phyloP scores from a whole-genome alignment of 2,329 filamentous ascomycete genomes.

The Colletotrichum sp. region DNA sequence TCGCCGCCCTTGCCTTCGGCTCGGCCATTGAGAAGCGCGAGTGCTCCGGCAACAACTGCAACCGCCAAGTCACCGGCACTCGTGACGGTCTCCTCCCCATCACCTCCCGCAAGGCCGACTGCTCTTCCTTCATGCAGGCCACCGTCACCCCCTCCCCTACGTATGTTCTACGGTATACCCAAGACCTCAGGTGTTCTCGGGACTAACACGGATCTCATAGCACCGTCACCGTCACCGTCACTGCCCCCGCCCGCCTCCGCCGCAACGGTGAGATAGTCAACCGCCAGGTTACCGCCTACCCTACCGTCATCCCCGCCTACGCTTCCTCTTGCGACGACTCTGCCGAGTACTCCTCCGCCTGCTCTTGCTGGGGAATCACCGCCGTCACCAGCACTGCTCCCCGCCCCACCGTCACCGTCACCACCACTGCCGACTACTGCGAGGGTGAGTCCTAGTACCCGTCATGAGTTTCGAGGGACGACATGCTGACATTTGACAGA shows the following conservation, averaged over 20 bases:
- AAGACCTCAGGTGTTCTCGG: background rate
- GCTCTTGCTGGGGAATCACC: constrained; percentile 51
- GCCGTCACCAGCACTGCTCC: constrained; percentile 40
- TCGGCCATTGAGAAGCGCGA: constrained; percentile 37
- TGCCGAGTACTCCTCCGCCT: constrained; percentile 44
- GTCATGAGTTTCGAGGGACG: background rate
- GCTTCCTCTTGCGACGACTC: constrained; percentile 39
- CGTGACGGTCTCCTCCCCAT: constrained; percentile 38
- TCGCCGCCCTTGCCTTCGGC: constrained; percentile 41
- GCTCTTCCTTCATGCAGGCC: constrained; percentile 44
- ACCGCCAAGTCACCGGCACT: constrained; percentile 50
- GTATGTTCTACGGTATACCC: constrained; percentile 31
- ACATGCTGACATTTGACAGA: background rate
- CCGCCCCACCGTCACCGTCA: constrained; percentile 44
- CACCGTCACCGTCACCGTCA: constrained; percentile 43
- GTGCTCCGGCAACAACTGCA: constrained; percentile 51
- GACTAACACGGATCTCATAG: constrained; percentile 28
- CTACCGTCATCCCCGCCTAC: constrained; percentile 43
- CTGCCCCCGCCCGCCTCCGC: constrained; percentile 33
- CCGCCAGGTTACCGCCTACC: constrained; percentile 35
- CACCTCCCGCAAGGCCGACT: constrained; percentile 41
- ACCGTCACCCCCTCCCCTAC: constrained; percentile 44
- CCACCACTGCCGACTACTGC: constrained; percentile 46
- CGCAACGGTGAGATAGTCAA: constrained; percentile 24
- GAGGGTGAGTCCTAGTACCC: constrained; percentile 27